Evolutionary conservation across 305 asterid species (phyloP).

Genomic region (Andrographis paniculata): DNA sequence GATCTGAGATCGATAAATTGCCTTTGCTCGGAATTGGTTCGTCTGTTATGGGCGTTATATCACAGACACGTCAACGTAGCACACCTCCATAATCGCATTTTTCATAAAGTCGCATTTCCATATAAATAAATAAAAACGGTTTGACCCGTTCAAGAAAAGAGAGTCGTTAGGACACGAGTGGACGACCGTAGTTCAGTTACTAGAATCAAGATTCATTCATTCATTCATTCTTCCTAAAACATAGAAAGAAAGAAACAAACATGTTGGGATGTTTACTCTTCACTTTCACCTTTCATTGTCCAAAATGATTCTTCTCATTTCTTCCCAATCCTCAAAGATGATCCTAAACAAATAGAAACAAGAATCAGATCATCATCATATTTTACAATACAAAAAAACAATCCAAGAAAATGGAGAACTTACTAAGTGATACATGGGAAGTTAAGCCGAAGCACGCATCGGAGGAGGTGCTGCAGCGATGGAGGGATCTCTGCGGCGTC

Average conservation of each 20-base stretch:
- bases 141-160: conserved; percentile 14
- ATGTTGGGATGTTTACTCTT: too few species aligned
- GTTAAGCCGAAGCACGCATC: conserved; percentile 68
- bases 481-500: conserved; percentile 83
- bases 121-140: not conserved
- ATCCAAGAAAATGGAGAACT: conserved; percentile 74
- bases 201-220: not conserved
- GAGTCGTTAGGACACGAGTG: conserved; percentile 3
- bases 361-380: too few species aligned
- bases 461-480: conserved; percentile 61
- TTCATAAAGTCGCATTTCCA: not conserved
- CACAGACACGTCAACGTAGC: not conserved
- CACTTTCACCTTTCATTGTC: conserved; percentile 1
- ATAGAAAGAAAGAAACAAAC: not conserved
- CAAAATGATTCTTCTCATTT: conserved; percentile 1
- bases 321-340: conserved; percentile 1
- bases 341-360: not conserved
- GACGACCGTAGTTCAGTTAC: conserved; percentile 19
- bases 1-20: not conserved
- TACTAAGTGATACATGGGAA: conserved; percentile 79
- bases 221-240: too few species aligned
- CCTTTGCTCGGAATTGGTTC: not conserved
- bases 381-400: too few species aligned
- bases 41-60: not conserved
- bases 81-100: too few species aligned